Conservation (phyloP, 805 yeast genomes). For the Saturnispora besseyi region DNA sequence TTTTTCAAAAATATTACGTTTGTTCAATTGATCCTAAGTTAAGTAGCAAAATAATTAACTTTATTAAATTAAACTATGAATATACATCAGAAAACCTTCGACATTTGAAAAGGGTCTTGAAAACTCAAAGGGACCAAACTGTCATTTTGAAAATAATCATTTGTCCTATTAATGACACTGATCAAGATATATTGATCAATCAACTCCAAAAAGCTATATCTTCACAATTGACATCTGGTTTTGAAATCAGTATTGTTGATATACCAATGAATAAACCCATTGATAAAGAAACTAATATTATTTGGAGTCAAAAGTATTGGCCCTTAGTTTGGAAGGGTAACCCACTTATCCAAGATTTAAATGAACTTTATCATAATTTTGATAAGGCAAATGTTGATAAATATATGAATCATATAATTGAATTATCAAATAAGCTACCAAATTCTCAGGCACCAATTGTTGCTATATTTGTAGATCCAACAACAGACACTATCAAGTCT, state of each 20-base stretch:
- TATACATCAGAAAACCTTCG: constrained; percentile 24
- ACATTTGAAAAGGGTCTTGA: constrained; percentile 49
- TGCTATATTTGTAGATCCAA: constrained; percentile 58
- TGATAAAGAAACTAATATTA: constrained; percentile 52
- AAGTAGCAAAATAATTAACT: constrained; percentile 22
- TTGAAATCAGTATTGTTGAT: constrained; percentile 15
- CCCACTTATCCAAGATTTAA: constrained; percentile 63
- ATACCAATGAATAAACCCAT: constrained; percentile 62
- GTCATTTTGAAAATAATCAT: constrained; percentile 30
- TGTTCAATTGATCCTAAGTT: constrained; percentile 32
- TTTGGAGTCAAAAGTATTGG: constrained; percentile 71
- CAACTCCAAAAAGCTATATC: neutral
- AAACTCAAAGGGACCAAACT: constrained; percentile 10
- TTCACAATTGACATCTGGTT: neutral
- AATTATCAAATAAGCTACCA: constrained; percentile 6
- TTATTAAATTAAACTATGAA: constrained; percentile 20
- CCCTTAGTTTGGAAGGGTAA: constrained; percentile 93
- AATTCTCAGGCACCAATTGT: constrained; percentile 35
- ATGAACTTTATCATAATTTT: constrained; percentile 31
- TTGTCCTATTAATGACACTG: constrained; percentile 35
- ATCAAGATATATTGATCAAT: constrained; percentile 18
- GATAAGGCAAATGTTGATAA: constrained; percentile 36
- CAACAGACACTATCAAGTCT: constrained; percentile 32
- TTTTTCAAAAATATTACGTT: constrained; percentile 34
- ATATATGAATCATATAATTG: constrained; percentile 25